These are phyloP conservation scores for Corylus heterophylla DNA, from an alignment of 306 rosid species.

Conservation along the genomic window DNA sequence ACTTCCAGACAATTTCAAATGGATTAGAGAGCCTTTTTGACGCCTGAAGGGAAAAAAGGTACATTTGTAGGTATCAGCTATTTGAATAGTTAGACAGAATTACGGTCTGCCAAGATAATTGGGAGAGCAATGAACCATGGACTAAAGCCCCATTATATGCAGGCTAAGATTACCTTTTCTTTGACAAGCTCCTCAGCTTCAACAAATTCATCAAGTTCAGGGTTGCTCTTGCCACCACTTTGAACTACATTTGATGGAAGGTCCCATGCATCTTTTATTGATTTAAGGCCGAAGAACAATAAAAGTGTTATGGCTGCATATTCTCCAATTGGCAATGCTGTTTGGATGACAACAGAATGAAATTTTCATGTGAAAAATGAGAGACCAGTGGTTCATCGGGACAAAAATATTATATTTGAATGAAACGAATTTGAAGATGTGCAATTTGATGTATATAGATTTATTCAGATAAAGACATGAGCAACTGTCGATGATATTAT, in stretches of 20 bases:
- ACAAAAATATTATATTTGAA: not conserved
- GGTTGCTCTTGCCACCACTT: constrained; percentile 52
- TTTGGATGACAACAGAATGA: constrained; percentile 31
- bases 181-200: constrained; percentile 97
- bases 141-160: not conserved
- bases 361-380: constrained; percentile 15
- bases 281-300: constrained; percentile 83
- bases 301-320: constrained; percentile 95
- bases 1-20: constrained; percentile 84
- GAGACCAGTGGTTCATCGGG: not conserved
- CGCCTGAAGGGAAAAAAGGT: constrained; percentile 38
- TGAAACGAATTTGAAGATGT: not conserved
- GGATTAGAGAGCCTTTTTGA: constrained; percentile 79
- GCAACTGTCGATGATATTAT: not conserved
- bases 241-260: constrained; percentile 64
- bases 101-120: constrained; percentile 2
- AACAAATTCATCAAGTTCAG: constrained; percentile 77
- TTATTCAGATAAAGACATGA: not conserved
- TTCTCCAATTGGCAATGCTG: constrained; percentile 98
- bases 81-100: not conserved
- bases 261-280: constrained; percentile 96
- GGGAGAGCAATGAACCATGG: constrained; percentile 4
- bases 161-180: constrained; percentile 59
- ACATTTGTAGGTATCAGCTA: not conserved
- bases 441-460: not conserved